Conservation (phyloP, 2,329 filamentous ascomycete species). For the Hypoxylon rubiginosum region DNA sequence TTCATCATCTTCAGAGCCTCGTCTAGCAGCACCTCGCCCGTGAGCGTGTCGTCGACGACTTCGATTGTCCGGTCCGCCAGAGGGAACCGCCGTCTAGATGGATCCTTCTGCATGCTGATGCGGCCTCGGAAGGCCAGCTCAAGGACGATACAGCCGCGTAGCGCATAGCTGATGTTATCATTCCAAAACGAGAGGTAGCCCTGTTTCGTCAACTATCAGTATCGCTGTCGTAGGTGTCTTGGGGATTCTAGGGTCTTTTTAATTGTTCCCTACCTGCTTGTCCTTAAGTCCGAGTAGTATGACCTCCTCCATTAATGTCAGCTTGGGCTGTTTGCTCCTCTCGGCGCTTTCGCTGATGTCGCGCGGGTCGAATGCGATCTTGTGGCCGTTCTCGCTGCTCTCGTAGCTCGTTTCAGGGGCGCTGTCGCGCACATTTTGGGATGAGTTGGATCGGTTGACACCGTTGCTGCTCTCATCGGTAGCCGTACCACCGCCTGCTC, state of each 20-base stretch:
- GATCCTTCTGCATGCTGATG: slow-evolving; percentile 98
- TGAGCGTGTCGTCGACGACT: slow-evolving; percentile 95
- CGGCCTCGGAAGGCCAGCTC: slow-evolving; percentile 96
- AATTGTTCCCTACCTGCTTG: slow-evolving; percentile 82
- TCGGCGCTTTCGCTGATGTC: slow-evolving; percentile 98
- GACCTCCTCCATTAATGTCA: slow-evolving; percentile 99
- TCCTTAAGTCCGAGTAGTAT: slow-evolving; percentile 96
- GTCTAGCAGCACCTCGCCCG: slow-evolving; percentile 95
- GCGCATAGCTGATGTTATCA: slow-evolving; percentile 98
- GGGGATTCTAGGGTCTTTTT: slow-evolving; percentile 43
- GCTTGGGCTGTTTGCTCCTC: slow-evolving; percentile 96
- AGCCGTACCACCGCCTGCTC: slow-evolving; percentile 71
- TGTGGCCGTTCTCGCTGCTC: slow-evolving; percentile 94
- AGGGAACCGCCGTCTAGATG: slow-evolving; percentile 89
- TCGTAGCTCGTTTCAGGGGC: slow-evolving; percentile 87
- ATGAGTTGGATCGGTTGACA: slow-evolving; percentile 70
- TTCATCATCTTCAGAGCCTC: slow-evolving; percentile 99
- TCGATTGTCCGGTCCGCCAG: slow-evolving; percentile 95
- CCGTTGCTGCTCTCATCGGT: slow-evolving; percentile 68
- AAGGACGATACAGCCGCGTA: slow-evolving; percentile 97
- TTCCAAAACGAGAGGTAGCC: slow-evolving; percentile 99
- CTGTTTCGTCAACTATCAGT: slow-evolving; percentile 60
- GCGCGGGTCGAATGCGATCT: slow-evolving; percentile 96
- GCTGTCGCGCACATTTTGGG: slow-evolving; percentile 66
- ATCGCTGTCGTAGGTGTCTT: not conserved